A percentile compares a stretch with the other conserved stretches of the same genome.
These are phyloP conservation scores for Arthrobotrys pseudoclavata DNA, from an alignment of 2,329 filamentous ascomycete species.

Conservation along the genomic window DNA sequence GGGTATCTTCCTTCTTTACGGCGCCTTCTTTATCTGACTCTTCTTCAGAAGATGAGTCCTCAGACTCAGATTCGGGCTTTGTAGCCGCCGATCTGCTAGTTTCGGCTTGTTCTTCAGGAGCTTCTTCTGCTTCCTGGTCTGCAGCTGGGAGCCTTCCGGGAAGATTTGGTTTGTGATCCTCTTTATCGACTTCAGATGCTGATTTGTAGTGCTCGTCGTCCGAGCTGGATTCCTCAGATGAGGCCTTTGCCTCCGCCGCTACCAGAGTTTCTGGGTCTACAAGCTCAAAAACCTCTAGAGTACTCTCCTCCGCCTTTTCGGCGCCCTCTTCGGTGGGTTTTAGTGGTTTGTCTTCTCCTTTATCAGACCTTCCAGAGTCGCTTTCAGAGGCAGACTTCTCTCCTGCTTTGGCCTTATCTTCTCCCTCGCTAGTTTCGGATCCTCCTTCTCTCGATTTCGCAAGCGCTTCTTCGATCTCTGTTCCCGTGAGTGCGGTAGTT, in stretches of 20 bases:
- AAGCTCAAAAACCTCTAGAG: conserved; percentile 29
- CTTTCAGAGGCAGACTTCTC: conserved; percentile 25
- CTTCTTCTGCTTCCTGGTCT: conserved; percentile 35
- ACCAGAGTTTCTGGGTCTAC: conserved; percentile 21
- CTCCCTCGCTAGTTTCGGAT: conserved; percentile 37
- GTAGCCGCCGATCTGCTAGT: conserved; percentile 4
- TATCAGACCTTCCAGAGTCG: conserved; percentile 46
- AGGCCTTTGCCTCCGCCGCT: conserved; percentile 14
- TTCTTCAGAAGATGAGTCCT: conserved; percentile 46
- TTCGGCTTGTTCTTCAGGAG: conserved; percentile 34
- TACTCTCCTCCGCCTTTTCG: conserved; percentile 15
- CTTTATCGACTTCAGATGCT: conserved; percentile 48
- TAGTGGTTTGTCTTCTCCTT: conserved; percentile 23
- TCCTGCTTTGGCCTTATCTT: conserved; percentile 32
- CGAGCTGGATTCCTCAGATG: conserved; percentile 50
- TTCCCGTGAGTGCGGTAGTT: conserved; percentile 42
- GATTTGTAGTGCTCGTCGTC: conserved; percentile 52
- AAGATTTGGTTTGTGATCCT: conserved; percentile 24
- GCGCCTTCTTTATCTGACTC: conserved; percentile 40
- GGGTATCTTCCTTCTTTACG: conserved; percentile 1
- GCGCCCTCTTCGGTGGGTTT: conserved; percentile 4
- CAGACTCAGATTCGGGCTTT: conserved; percentile 51
- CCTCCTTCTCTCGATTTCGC: conserved; percentile 23
- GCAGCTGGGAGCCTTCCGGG: conserved; percentile 37
- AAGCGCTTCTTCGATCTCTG: conserved; percentile 53